phyloP scores from a whole-genome alignment of 2,329 filamentous ascomycete species.

The Cladosporium sp. region DNA sequence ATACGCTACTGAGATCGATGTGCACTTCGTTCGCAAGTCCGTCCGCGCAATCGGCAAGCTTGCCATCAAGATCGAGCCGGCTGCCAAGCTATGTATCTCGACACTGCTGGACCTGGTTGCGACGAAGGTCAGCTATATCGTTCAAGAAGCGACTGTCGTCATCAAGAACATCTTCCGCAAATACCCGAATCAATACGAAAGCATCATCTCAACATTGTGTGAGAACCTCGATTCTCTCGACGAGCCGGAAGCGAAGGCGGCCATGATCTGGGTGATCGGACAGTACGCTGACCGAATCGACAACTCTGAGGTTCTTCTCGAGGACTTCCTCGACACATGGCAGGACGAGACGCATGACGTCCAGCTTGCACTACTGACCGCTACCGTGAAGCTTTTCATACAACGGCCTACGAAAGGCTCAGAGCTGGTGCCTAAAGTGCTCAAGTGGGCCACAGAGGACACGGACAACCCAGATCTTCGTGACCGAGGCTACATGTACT shows the following conservation, averaged over 20 bases:
- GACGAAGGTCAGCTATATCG: conserved; percentile 98
- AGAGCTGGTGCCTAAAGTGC: conserved; percentile 85
- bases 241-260: conserved; percentile 95
- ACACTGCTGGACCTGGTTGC: conserved; percentile 88
- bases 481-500: conserved; percentile 98
- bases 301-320: conserved; percentile 88
- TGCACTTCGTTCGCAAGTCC: conserved; percentile 97
- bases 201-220: conserved; percentile 92
- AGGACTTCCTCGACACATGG: conserved; percentile 94
- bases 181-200: conserved; percentile 98
- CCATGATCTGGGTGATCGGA: conserved; percentile 99
- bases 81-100: conserved; percentile 87
- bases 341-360: conserved; percentile 94
- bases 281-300: conserved; percentile 97
- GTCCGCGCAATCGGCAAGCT: conserved; percentile 96
- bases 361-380: conserved; percentile 88
- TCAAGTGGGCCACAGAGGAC: conserved; percentile 98
- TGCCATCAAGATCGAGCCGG: conserved; percentile 97
- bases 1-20: conserved; percentile 96
- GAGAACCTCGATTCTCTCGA: conserved; percentile 95
- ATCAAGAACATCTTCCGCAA: conserved; percentile 99
- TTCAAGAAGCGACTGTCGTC: conserved; percentile 97
- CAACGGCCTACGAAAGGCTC: conserved; percentile 94
- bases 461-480: conserved; percentile 98
- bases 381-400: conserved; percentile 97